A percentile compares a stretch with the other conserved stretches of the same genome.
Evolutionary conservation across 106 monocot genomes (phyloP).

Genomic region (Gastrodia elata): DNA sequence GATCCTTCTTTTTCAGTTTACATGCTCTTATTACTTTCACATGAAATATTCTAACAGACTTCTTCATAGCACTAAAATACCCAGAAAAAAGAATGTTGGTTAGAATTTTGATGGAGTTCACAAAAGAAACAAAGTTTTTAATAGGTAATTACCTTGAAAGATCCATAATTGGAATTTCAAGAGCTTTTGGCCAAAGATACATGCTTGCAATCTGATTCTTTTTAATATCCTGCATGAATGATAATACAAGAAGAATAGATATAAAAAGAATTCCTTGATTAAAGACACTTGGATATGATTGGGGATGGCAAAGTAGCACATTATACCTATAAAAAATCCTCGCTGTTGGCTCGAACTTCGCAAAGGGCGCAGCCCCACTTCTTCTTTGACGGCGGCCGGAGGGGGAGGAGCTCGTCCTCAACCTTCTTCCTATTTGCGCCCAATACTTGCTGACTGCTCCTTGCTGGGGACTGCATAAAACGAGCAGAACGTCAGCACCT

Average conservation of each 20-base stretch:
- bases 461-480: no score
- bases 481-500: no score
- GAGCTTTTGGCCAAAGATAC: constrained; percentile 51
- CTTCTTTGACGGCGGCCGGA: no score
- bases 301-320: no score
- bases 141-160: constrained; percentile 22
- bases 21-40: constrained; percentile 37
- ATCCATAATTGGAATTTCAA: constrained; percentile 53
- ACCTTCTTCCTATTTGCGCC: no score
- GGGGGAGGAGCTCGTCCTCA: no score
- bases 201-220: constrained; percentile 51
- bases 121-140: not conserved
- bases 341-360: no score
- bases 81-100: not conserved
- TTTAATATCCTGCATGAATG: constrained; percentile 35
- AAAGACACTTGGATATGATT: no score
- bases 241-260: not conserved
- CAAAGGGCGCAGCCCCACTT: no score
- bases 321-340: no score
- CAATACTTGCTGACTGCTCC: no score
- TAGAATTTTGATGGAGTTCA: not conserved
- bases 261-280: constrained; percentile 2
- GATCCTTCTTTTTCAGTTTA: constrained; percentile 49
- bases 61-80: constrained; percentile 31
- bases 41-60: constrained; percentile 48